Conservation (phyloP, 345 rosid genomes). For the Melaleuca alternifolia region DNA sequence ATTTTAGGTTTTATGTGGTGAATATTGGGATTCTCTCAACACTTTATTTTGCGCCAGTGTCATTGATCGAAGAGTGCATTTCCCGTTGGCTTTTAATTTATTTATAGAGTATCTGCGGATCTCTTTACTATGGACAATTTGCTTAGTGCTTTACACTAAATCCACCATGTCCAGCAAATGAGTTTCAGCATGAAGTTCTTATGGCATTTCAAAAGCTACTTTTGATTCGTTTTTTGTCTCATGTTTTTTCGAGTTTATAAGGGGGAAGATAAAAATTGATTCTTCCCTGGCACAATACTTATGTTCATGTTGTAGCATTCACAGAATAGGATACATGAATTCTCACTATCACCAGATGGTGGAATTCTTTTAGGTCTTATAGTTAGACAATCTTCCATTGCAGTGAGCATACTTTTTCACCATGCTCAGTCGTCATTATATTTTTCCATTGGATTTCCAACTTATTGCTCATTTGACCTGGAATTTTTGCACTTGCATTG, state of each 20-base stretch:
- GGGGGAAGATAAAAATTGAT: not conserved
- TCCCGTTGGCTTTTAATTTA: not conserved
- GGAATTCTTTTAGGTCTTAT: not conserved
- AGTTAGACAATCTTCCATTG: not conserved
- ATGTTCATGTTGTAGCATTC: not conserved
- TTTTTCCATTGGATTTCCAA: not conserved
- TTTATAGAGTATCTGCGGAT: not conserved
- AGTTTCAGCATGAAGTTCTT: not conserved
- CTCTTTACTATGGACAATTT: not conserved
- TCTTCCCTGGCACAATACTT: not conserved
- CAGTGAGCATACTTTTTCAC: not conserved
- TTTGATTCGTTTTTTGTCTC: not conserved
- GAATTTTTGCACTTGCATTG: slow-evolving; percentile 54
- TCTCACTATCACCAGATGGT: not conserved
- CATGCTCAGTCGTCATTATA: not conserved
- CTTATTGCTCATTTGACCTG: not conserved
- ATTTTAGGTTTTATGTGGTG: not conserved
- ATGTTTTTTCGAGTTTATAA: not conserved
- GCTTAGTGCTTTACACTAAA: not conserved
- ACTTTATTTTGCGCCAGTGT: not conserved
- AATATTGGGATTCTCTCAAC: not conserved
- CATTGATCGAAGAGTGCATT: not conserved
- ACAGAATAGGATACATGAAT: not conserved
- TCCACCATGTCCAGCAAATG: not conserved
- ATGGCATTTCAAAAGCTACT: not conserved